Percentiles rank a stretch among this genome's conserved stretches.
Conservation (phyloP, 78 protist genomes). For the Pelomyxa schiedti region DNA sequence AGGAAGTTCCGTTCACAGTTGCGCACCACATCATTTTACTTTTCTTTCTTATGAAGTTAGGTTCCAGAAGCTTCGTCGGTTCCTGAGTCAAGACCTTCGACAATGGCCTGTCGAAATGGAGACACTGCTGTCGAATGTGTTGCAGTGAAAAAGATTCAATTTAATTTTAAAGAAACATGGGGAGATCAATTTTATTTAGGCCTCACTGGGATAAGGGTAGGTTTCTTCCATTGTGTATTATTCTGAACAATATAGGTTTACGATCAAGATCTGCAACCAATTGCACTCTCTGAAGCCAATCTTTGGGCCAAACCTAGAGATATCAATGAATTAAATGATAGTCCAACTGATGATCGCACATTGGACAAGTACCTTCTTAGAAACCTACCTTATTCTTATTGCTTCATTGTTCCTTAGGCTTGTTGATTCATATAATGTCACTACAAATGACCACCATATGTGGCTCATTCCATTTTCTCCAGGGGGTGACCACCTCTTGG, state of each 20-base stretch:
- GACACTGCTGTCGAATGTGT: neutral
- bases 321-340: slow-evolving; percentile 24
- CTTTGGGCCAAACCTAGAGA: slow-evolving; percentile 29
- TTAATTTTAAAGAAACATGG: slow-evolving; percentile 35
- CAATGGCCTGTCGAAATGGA: no score
- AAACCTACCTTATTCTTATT: no score
- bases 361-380: no score
- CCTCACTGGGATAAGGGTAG: slow-evolving; percentile 28
- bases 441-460: slow-evolving; percentile 32
- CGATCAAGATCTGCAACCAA: slow-evolving; percentile 19
- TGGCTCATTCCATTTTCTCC: slow-evolving; percentile 60
- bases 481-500: slow-evolving; percentile 6
- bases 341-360: slow-evolving; percentile 37
- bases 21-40: no score
- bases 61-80: no score
- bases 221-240: no score
- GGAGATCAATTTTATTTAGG: slow-evolving; percentile 61
- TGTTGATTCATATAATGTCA: slow-evolving; percentile 31
- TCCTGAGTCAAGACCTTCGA: no score
- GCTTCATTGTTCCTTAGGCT: no score
- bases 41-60: no score
- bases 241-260: no score
- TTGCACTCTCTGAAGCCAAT: neutral
- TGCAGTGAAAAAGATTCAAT: neutral
- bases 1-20: no score